A percentile compares a stretch with the other conserved stretches of the same genome.
These are phyloP conservation scores for Diplodia intermedia DNA, from an alignment of 2,329 filamentous ascomycete species.

Conservation along the genomic window DNA sequence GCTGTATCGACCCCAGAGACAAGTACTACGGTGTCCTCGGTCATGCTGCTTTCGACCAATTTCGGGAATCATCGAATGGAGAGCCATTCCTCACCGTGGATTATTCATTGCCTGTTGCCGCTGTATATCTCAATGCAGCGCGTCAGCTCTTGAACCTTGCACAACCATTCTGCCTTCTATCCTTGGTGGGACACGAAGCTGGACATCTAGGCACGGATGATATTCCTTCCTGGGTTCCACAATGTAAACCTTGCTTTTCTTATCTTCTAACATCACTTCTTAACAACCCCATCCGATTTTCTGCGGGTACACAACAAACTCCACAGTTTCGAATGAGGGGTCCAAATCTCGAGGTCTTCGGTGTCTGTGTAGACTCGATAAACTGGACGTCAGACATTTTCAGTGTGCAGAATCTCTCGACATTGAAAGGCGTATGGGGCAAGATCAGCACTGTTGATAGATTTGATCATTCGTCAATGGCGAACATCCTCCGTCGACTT, in stretches of 20 bases:
- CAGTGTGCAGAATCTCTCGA: too few relatives aligned
- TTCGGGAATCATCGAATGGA: not conserved
- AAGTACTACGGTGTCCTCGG: not conserved
- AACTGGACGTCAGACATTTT: too few relatives aligned
- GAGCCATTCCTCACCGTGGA: not conserved
- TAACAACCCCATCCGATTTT: rapidly evolving
- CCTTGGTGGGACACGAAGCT: not conserved
- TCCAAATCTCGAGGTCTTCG: too few relatives aligned
- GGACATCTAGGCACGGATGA: not conserved
- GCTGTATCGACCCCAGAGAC: not conserved
- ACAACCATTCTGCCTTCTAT: not conserved
- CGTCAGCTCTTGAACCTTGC: not conserved
- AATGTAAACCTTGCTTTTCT: rapidly evolving
- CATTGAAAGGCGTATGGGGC: too few relatives aligned
- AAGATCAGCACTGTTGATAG: too few relatives aligned
- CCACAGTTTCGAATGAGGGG: too few relatives aligned
- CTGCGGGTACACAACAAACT: not conserved
- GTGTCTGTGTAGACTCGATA: too few relatives aligned
- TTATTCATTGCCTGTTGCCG: not conserved
- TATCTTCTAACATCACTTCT: not conserved
- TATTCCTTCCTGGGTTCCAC: not conserved
- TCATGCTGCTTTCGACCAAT: not conserved
- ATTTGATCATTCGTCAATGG: too few relatives aligned
- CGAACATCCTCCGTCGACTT: too few relatives aligned
- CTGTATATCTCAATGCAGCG: not conserved